Base-by-base conservation (phyloP, 1,139 yeast genomes). In the Eremothecium gossypii region DNA sequence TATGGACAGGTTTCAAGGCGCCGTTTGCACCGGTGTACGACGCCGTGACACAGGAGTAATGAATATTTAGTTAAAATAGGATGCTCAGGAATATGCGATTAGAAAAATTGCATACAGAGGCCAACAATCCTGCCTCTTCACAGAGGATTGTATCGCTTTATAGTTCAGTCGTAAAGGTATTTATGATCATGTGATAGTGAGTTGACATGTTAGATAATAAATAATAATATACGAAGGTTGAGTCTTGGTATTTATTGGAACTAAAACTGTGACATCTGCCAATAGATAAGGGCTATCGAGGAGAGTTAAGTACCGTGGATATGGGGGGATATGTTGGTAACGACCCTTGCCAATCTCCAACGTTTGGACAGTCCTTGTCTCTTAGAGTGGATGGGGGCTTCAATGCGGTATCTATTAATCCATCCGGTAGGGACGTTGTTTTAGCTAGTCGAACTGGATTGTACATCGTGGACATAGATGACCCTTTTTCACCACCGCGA, bases 401-500 rank as follows among this genome's bases (percentile, higher is more conserved):
- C 42, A 93, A 95, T 12, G 94, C 98, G 9, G 86, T 91, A 76
- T 83, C 96, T 1, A 75, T 89, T 12, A 79, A 93, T 37, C 97
- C 98, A 8, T 80, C 83, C 42, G 96, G 96, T 2, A 67, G 97
- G 49, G 98, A 91, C 58, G 95, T 89, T 9, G 96, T 86, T 1
- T 65, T 91, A 30, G 98, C 97, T 0, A 69, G 77, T 7, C 74
- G 96, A 41, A 71, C 82, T 46, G 98, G 98, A 0, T 68, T 91
- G 12, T 84, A 80, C 57, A 78, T 91, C 38, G 80, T 91, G n/a
- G 97, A 91, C 62, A 63, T 91, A 38, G 96, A 91, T 54, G 96
- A 91, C 61, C 97, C 97, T 0, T 89, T 86, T 63, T 79, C 93
- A 0, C 87, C 95, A 1, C 98, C 98, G 0, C 68, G 98, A 45